Percentiles rank a stretch among this genome's conserved stretches.
These are phyloP conservation scores for Tremella mesenterica DNA, from an alignment of 768 basidiomycete species.

Conservation along the genomic window DNA sequence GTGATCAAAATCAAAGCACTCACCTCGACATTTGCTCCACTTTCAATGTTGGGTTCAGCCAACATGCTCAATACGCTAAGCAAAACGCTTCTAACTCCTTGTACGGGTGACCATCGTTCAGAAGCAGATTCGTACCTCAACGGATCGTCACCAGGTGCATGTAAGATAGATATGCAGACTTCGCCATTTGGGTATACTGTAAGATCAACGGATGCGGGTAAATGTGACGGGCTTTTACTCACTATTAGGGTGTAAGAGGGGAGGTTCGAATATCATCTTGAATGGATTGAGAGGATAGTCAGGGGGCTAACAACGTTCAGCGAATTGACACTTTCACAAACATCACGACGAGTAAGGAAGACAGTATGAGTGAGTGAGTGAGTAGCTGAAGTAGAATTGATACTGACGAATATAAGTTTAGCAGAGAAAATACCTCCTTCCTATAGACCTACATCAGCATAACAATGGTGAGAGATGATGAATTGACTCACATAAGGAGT, in stretches of 20 bases:
- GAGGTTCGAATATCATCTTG: slow-evolving; percentile 99
- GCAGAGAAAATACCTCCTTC: slow-evolving; percentile 94
- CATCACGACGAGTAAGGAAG: too few species aligned
- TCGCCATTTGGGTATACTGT: slow-evolving; percentile 91
- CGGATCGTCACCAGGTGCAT: slow-evolving; percentile 59
- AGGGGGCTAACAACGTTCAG: slow-evolving; percentile 52
- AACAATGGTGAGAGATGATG: not conserved
- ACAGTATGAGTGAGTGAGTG: not conserved
- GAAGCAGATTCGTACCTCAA: slow-evolving; percentile 85
- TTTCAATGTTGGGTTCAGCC: slow-evolving; percentile 97
- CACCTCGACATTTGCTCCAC: slow-evolving; percentile 75
- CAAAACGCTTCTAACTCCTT: slow-evolving; percentile 93
- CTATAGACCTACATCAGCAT: slow-evolving; percentile 47
- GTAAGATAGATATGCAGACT: slow-evolving; percentile 96
- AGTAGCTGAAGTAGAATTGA: not conserved
- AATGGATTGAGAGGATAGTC: slow-evolving; percentile 98
- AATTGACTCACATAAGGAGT: slow-evolving; percentile 73
- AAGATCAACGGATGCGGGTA: not conserved
- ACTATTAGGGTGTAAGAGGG: slow-evolving; percentile 96
- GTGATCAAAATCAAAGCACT: slow-evolving; percentile 1
- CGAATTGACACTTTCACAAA: too few species aligned
- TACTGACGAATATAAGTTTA: slow-evolving; percentile 78
- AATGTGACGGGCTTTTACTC: slow-evolving; percentile 39
- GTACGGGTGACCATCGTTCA: slow-evolving; percentile 98
- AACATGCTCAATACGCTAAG: slow-evolving; percentile 95